phyloP scores from a whole-genome alignment of 2,329 filamentous ascomycete genomes.

The Talaromyces verruculosus region DNA sequence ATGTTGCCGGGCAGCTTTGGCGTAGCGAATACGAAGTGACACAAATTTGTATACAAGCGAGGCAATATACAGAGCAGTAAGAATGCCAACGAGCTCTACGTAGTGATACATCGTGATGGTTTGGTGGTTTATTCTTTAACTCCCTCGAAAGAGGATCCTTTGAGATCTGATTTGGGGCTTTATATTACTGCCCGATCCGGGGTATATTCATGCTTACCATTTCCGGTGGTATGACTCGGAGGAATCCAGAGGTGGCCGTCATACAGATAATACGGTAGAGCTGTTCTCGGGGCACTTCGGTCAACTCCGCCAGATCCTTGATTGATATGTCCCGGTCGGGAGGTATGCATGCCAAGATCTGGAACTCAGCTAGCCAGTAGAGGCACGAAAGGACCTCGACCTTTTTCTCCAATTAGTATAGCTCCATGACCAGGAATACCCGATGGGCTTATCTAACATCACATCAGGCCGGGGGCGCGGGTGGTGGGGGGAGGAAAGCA shows the following conservation, averaged over 20 bases:
- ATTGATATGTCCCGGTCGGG: conserved; percentile 35
- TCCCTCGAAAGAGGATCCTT: not conserved
- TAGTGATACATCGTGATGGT: not conserved
- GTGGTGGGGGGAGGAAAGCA: not conserved
- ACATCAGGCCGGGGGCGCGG: too few relatives aligned
- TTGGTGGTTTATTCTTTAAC: not conserved
- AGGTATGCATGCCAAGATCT: conserved; percentile 50
- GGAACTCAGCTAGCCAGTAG: conserved; percentile 48
- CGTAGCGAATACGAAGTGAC: too few relatives aligned
- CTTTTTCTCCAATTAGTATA: conserved; percentile 9
- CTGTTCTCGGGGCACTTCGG: conserved; percentile 41
- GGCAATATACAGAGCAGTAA: not conserved
- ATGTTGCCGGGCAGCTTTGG: too few relatives aligned
- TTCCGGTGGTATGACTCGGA: conserved; percentile 34
- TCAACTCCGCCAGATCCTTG: conserved; percentile 46
- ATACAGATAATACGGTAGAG: conserved; percentile 41
- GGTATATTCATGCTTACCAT: conserved; percentile 19
- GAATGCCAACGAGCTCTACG: not conserved
- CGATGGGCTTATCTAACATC: not conserved
- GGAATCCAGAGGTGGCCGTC: conserved; percentile 37
- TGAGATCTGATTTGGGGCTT: not conserved
- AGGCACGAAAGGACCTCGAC: conserved; percentile 41
- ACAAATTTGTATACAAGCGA: too few relatives aligned
- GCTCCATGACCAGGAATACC: not conserved
- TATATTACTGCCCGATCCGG: not conserved